A percentile compares a stretch with the other conserved stretches of the same genome.
These are phyloP conservation scores for Zygosaccharomyces rouxii DNA, from an alignment of 805 yeast genomes.

Conservation along the genomic window DNA sequence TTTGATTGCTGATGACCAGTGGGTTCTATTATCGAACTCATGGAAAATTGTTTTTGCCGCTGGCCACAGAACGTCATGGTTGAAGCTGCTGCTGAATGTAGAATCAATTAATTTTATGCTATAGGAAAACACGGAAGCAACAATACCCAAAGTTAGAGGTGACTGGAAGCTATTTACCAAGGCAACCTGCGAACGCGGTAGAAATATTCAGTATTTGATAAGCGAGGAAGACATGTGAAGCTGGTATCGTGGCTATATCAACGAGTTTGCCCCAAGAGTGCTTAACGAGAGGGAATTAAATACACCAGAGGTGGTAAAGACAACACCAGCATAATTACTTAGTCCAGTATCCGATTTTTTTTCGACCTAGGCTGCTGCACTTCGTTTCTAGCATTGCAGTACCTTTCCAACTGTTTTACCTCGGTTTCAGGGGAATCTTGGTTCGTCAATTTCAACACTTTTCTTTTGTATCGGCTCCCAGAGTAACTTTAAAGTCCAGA, in stretches of 20 bases:
- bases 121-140: slow-evolving; percentile 50
- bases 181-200: slow-evolving; percentile 45
- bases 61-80: slow-evolving; percentile 38
- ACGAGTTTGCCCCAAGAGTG: slow-evolving; percentile 46
- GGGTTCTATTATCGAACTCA: slow-evolving; percentile 51
- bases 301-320: slow-evolving; percentile 59
- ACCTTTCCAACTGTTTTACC: slow-evolving; percentile 9
- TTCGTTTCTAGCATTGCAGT: slow-evolving; percentile 10
- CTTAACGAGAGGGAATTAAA: slow-evolving; percentile 51
- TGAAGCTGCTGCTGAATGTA: slow-evolving; percentile 48
- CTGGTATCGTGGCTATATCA: slow-evolving; percentile 36
- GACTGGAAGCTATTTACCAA: slow-evolving; percentile 49
- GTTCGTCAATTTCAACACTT: not conserved
- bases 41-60: slow-evolving; percentile 50
- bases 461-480: slow-evolving; percentile 3
- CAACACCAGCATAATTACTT: slow-evolving; percentile 56
- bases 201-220: slow-evolving; percentile 44
- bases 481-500: slow-evolving; percentile 54
- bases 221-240: slow-evolving; percentile 45
- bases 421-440: slow-evolving; percentile 3
- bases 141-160: slow-evolving; percentile 48
- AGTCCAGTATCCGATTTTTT: slow-evolving; percentile 47
- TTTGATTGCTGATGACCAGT: slow-evolving; percentile 55
- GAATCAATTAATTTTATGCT: slow-evolving; percentile 50
- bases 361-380: slow-evolving; percentile 6